Conservation (phyloP, 129 eudicot genomes). For the Sambucus nigra region DNA sequence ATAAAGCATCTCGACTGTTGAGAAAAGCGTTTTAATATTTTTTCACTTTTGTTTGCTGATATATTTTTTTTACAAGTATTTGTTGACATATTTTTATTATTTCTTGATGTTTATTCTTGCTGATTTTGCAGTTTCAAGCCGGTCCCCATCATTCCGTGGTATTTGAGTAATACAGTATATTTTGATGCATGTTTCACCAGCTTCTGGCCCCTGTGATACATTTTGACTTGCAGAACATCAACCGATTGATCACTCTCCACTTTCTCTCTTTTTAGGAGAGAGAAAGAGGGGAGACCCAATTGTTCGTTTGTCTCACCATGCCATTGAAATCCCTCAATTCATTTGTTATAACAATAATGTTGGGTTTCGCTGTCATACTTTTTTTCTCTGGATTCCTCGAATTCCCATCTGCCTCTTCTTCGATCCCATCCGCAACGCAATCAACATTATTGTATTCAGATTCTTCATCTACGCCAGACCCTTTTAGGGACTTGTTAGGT, state of each 20-base stretch:
- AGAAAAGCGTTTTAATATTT: no score
- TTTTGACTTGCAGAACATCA: not conserved
- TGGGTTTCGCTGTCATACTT: constrained; percentile 40
- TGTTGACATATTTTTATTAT: no score
- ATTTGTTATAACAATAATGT: constrained; percentile 41
- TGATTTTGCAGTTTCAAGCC: no score
- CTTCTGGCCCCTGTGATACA: not conserved
- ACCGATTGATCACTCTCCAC: no score
- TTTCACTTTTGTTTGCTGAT: no score
- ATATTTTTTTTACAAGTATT: no score
- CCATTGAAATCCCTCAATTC: constrained; percentile 50
- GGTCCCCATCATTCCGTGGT: no score
- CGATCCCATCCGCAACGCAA: constrained; percentile 16
- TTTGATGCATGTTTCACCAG: not conserved
- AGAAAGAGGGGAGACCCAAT: not conserved
- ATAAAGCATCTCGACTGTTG: no score
- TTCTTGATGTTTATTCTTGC: no score
- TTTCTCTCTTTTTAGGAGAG: constrained; percentile 5
- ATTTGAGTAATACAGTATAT: no score
- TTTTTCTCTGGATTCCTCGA: constrained; percentile 48
- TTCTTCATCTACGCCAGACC: constrained; percentile 40
- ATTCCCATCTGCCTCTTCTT: constrained; percentile 49
- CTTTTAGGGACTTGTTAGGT: constrained; percentile 49
- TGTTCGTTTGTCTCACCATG: constrained; percentile 9
- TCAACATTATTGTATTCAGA: not conserved